Evolutionary conservation across 768 basidiomycete genomes (phyloP).

Genomic region (Pleurotus tuoliensis): DNA sequence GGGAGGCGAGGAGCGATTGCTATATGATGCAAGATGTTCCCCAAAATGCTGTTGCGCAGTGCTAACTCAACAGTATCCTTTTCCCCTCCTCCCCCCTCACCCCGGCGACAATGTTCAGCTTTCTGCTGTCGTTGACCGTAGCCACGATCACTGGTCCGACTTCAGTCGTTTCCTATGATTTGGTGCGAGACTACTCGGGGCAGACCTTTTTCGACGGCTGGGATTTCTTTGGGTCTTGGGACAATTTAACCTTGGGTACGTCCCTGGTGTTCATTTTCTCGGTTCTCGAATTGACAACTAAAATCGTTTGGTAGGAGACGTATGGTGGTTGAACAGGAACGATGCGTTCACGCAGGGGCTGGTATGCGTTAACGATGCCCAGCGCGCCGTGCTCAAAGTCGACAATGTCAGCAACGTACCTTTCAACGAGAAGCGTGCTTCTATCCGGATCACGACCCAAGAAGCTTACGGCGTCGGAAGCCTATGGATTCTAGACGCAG

Average conservation of each 20-base stretch:
- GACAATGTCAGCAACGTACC: constrained; percentile 60
- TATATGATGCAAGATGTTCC: too few species aligned
- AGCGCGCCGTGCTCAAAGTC: constrained; percentile 66
- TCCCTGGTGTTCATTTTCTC: neutral
- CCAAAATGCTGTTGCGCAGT: too few species aligned
- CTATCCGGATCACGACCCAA: constrained; percentile 48
- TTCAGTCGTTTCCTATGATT: constrained; percentile 21
- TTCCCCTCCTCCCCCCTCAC: neutral
- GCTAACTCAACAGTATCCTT: neutral
- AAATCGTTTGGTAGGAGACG: constrained; percentile 36
- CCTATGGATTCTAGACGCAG: constrained; percentile 37
- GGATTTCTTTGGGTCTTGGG: constrained; percentile 43
- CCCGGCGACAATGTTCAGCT: too few species aligned
- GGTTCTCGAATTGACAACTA: neutral
- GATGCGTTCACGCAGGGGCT: constrained; percentile 35
- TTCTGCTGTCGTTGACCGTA: neutral
- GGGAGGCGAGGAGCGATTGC: too few species aligned
- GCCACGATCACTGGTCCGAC: neutral
- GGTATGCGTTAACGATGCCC: constrained; percentile 50
- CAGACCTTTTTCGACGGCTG: constrained; percentile 45
- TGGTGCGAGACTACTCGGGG: constrained; percentile 41
- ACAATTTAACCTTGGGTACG: constrained; percentile 40
- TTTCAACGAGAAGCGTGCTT: constrained; percentile 43
- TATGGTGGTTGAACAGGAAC: constrained; percentile 43
- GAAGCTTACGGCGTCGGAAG: constrained; percentile 36